Conservation (phyloP, 768 basidiomycete species). For the Lepiota brunneoincarnata region DNA sequence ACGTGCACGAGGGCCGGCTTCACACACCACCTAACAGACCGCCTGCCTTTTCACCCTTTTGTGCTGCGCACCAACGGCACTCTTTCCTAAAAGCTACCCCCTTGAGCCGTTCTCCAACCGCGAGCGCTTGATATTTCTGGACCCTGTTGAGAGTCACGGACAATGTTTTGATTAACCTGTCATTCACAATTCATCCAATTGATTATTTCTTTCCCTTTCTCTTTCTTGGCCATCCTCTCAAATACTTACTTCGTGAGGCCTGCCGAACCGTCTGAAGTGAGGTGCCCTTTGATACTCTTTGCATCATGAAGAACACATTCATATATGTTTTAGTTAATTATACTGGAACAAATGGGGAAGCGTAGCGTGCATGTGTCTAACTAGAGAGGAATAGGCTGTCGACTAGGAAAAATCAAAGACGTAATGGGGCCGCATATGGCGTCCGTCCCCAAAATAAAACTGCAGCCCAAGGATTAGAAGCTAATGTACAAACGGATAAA, state of each 20-base stretch:
- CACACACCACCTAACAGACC: not conserved
- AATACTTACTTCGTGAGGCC: too few relatives aligned
- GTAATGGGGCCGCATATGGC: not conserved
- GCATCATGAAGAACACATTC: too few relatives aligned
- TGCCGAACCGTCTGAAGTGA: too few relatives aligned
- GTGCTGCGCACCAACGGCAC: not conserved
- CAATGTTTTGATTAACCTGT: not conserved
- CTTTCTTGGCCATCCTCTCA: not conserved
- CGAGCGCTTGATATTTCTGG: not conserved
- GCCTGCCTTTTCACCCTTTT: not conserved
- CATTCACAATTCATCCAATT: not conserved
- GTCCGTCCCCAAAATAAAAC: not conserved
- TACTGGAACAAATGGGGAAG: too few relatives aligned
- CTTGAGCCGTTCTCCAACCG: conserved; percentile 2
- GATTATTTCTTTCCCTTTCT: not conserved
- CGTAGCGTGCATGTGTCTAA: too few relatives aligned
- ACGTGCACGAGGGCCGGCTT: not conserved
- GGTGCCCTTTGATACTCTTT: too few relatives aligned
- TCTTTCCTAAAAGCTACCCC: not conserved
- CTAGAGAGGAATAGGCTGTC: too few relatives aligned
- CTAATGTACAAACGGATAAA: conserved; percentile 4
- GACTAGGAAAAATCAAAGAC: not conserved
- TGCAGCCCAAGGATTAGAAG: not conserved
- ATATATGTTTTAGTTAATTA: too few relatives aligned
- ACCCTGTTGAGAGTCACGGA: not conserved